Base-by-base conservation (phyloP, 2,329 filamentous ascomycete genomes). In the Penicillium sp. region DNA sequence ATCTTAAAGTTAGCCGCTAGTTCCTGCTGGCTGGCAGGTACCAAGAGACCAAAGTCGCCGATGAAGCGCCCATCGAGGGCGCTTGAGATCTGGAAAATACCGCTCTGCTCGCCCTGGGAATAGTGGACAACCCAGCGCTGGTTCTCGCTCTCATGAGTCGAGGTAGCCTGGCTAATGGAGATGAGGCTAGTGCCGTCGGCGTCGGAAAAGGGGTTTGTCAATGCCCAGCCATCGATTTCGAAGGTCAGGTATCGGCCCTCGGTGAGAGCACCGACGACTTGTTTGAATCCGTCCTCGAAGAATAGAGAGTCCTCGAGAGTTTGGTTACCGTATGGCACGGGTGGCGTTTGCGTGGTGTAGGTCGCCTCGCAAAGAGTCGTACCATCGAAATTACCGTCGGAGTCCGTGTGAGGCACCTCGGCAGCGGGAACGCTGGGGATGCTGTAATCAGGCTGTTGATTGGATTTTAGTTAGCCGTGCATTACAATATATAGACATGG, bases 191-290 rank as follows among this genome's bases (percentile, higher is more conserved):
- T 60, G 50, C 48, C 60, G 40, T 52, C 21, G 3, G 66, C 65
- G 28, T 46, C 30, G 16, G 50, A 40, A 16, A 24, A 52, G 12
- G 56, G 56, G 53, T 74, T 76, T 7, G 68, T 68, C 16, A 82
- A 69, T 0, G 79, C 79, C 18, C 64, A 69, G n/a, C 76, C 76
- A 33, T 69, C 65, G 54, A 70, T 66, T 62, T 81, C 80, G 54
- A 83, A 78, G 4, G 78, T 77, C 14, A 83, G 71, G 62, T 78
- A 82, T 18, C 80, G 78, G 11, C 81, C 81, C 63, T 83, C 81
- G 5, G 79, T 83, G 24, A 83, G 67, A 21, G 75, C 70, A 1
- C 81, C 81, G 2, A 81, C 70, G 28, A 80, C 72, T 30, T 73
- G 63, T 66, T 84, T 84, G 73, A 77, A 83, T 1, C 81, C 81